Base-by-base conservation (phyloP, 2,329 filamentous ascomycete genomes). In the Cladorrhinum sp. region DNA sequence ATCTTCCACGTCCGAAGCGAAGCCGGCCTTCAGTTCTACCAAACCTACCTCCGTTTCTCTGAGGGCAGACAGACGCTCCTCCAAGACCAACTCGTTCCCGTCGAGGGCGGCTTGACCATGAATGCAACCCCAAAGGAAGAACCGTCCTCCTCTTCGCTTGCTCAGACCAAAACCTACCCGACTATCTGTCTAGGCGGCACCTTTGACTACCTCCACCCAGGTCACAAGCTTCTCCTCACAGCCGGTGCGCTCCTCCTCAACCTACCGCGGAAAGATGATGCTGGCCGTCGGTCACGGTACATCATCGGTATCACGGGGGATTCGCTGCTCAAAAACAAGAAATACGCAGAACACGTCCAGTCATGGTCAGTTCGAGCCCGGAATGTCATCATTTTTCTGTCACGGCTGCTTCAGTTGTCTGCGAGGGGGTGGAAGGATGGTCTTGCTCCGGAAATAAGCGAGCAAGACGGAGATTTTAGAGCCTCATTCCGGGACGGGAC, bases 181-280 rank as follows among this genome's bases (percentile, higher is more conserved):
- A 82, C 85, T 14, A 89, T 96, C 55, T 91, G 89, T 57, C 85
- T 98, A 12, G 95, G 94, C 28, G 95, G 95, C 9, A 99, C 95
- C 0, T 99, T 98, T 75, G 95, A 99, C 73, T 92, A 98, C 75
- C 83, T 99, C 21, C 95, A 99, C 72, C 87, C 91, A 3, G 95
- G 95, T 5, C 95, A 99, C 78, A 99, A 98, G 76, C 81, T 98
- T n/a, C 83, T 99, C 20, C 84, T 99, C 20, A 92, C 93, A n/a
- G 93, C 93, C 63, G 91, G 90, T 0, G 85, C 88, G 0, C 84
- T 97, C 59, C 82, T 92, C 16, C 80, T 90, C 60, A 83, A 85
- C 61, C 80, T 84, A 0, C 78, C 79, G 0, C 67, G 75, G 48
- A 69, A 75, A 30, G 68, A 71, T 30, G 70, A 77, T 0, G 69